These are phyloP conservation scores for Hibiscus tridactylites DNA, from an alignment of 345 rosid species.

Conservation along the genomic window DNA sequence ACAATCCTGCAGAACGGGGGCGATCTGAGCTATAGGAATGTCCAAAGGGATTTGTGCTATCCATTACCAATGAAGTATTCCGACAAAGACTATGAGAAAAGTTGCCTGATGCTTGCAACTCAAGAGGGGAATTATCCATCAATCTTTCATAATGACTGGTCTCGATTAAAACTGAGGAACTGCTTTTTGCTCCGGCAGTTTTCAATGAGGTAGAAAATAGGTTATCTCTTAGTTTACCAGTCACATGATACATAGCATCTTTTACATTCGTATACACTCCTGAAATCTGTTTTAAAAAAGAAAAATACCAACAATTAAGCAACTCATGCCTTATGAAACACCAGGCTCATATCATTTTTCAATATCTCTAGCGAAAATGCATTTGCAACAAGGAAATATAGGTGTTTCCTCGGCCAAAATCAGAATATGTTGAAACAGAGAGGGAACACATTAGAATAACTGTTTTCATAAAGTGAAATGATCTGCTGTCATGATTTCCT, in stretches of 20 bases:
- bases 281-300: constrained; percentile 46
- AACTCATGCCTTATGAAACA: not conserved
- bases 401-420: not conserved
- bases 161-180: constrained; percentile 37
- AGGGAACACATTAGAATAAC: not conserved
- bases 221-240: constrained; percentile 74
- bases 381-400: not conserved
- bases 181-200: constrained; percentile 34
- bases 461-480: not conserved
- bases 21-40: constrained; percentile 35
- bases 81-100: constrained; percentile 22
- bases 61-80: constrained; percentile 19
- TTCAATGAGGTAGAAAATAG: constrained; percentile 38
- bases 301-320: not conserved
- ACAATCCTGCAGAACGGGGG: constrained; percentile 39
- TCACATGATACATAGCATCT: constrained; percentile 70
- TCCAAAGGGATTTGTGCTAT: constrained; percentile 40
- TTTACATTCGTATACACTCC: constrained; percentile 67
- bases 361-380: not conserved
- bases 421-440: not conserved
- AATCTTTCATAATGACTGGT: constrained; percentile 38
- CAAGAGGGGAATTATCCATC: constrained; percentile 28
- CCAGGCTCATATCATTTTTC: not conserved
- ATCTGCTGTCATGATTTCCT: not conserved
- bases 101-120: constrained; percentile 22